Percentiles rank a stretch among this genome's conserved stretches.
Conservation (phyloP, 1,284 basidiomycete genomes). For the Gymnopus androsaceus region DNA sequence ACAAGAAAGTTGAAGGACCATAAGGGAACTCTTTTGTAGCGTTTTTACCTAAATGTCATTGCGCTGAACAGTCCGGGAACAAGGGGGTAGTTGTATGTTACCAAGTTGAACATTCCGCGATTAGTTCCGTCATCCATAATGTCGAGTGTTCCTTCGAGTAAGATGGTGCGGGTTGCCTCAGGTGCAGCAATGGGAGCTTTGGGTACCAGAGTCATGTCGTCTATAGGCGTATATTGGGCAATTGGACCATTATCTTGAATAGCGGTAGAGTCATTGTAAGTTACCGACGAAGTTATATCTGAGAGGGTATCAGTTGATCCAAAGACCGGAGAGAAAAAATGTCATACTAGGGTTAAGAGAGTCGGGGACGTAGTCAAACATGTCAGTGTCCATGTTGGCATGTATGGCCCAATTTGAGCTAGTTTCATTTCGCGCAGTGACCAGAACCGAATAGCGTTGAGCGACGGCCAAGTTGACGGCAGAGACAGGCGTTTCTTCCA, state of each 20-base stretch:
- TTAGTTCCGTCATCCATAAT: slow-evolving; percentile 82
- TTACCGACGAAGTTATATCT: slow-evolving; percentile 81
- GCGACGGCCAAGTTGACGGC: slow-evolving; percentile 78
- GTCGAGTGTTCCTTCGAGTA: slow-evolving; percentile 63
- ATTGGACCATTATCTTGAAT: slow-evolving; percentile 54
- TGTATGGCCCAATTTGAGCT: slow-evolving; percentile 88
- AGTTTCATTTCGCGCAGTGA: slow-evolving; percentile 88
- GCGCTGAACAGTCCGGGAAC: slow-evolving; percentile 79
- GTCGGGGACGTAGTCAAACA: slow-evolving; percentile 84
- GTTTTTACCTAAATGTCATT: slow-evolving; percentile 74
- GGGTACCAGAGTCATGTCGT: slow-evolving; percentile 68
- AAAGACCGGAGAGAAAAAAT: not conserved
- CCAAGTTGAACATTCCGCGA: slow-evolving; percentile 70
- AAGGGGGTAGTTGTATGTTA: slow-evolving; percentile 69
- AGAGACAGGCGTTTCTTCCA: slow-evolving; percentile 71
- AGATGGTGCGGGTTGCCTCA: slow-evolving; percentile 52
- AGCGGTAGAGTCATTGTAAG: slow-evolving; percentile 56
- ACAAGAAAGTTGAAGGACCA: slow-evolving; percentile 75
- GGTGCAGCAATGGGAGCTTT: slow-evolving; percentile 46
- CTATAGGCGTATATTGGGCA: slow-evolving; percentile 55
- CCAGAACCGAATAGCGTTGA: slow-evolving; percentile 92
- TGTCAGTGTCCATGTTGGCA: slow-evolving; percentile 83
- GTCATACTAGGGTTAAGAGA: slow-evolving; percentile 71
- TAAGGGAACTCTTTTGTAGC: slow-evolving; percentile 73
- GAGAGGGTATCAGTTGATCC: not conserved